A percentile compares a stretch with the other conserved stretches of the same genome.
These are phyloP conservation scores for Gossypium mustelinum DNA, from an alignment of 345 rosid genomes.

Conservation along the genomic window DNA sequence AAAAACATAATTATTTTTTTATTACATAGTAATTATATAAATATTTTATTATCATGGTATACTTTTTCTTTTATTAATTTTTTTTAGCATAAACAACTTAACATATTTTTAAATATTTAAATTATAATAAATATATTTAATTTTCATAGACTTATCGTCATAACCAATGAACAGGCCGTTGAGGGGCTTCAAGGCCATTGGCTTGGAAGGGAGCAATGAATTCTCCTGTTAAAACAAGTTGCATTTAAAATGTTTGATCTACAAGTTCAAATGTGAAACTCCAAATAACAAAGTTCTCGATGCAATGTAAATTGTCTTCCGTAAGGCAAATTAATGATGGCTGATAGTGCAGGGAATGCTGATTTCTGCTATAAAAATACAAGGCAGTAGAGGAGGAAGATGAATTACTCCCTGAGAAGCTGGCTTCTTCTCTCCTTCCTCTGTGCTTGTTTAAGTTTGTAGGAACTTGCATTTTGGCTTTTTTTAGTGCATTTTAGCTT, in stretches of 20 bases:
- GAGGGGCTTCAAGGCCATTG: neutral
- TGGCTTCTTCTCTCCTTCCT: conserved; percentile 22
- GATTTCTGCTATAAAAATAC: conserved; percentile 68
- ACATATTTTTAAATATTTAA: no score
- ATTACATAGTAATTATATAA: no score
- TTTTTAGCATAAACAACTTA: no score
- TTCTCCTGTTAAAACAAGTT: neutral
- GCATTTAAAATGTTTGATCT: neutral
- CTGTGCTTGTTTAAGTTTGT: no score
- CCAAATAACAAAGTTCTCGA: neutral
- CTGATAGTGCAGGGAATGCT: conserved; percentile 73
- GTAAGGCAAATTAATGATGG: neutral
- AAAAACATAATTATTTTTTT: no score
- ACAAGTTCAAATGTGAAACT: neutral
- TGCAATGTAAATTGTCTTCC: neutral
- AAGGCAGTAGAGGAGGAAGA: conserved; percentile 99
- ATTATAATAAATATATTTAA: no score
- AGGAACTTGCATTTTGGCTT: no score
- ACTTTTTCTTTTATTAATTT: no score
- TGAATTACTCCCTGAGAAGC: conserved; percentile 88
- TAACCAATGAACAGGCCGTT: conserved; percentile 81
- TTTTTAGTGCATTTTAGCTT: no score
- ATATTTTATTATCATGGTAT: no score
- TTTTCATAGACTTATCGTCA: no score
- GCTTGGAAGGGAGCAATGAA: neutral